Conservation (phyloP, 2,329 filamentous ascomycete genomes). For the Pseudogymnoascus sp. region DNA sequence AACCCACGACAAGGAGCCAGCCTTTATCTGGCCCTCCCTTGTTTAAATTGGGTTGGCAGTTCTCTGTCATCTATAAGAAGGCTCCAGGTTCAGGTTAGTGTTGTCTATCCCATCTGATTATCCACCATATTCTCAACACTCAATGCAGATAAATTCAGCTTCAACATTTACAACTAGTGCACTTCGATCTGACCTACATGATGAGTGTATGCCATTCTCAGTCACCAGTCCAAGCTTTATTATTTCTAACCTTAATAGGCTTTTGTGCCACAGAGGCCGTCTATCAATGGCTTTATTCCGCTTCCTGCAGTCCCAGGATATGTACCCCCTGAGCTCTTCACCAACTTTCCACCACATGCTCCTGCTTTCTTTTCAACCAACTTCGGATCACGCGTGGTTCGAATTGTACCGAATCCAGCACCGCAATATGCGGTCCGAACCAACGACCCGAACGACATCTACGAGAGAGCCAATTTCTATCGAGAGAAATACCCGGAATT, state of each 20-base stretch:
- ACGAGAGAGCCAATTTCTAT: slow-evolving; percentile 11
- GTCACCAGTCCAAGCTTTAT: neutral
- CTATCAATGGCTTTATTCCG: neutral
- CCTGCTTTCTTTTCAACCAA: slow-evolving; percentile 20
- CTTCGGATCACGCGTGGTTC: slow-evolving; percentile 11
- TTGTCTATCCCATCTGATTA: neutral
- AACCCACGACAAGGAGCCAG: neutral
- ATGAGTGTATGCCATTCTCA: neutral
- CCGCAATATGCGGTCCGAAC: slow-evolving; percentile 12
- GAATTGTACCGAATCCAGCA: slow-evolving; percentile 9
- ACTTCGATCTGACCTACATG: neutral
- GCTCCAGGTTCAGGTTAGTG: neutral
- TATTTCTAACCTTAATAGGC: neutral
- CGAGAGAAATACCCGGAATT: slow-evolving; percentile 15
- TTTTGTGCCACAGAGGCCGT: neutral
- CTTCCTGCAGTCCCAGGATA: neutral
- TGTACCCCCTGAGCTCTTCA: slow-evolving; percentile 11
- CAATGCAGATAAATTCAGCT: slow-evolving; percentile 3
- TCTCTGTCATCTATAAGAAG: slow-evolving; percentile 1
- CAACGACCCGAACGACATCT: slow-evolving; percentile 12
- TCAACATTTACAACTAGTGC: neutral
- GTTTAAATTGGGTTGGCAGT: neutral
- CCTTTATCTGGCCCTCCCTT: neutral
- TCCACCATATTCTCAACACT: neutral
- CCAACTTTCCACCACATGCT: slow-evolving; percentile 11